Evolutionary conservation across 495 filamentous ascomycete genomes (phyloP), one percentile per base, ranked within the genome.

Genomic region (Cetradonia linearis): DNA sequence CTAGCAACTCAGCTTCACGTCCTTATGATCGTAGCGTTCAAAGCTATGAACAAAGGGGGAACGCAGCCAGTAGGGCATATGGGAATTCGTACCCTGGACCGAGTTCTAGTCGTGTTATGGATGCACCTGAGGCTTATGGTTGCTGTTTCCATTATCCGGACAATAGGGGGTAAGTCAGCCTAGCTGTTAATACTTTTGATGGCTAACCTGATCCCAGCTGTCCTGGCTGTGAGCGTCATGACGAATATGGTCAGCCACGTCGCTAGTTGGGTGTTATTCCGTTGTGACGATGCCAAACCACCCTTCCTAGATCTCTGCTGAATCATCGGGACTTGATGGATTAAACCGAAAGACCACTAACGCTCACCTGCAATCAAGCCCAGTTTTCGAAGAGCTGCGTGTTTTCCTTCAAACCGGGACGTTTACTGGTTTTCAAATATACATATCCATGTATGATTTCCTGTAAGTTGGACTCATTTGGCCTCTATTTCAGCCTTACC

Each of bases 101-200:
- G 14, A 27, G 18, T 34, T 33, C 44, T 7, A 31, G 30, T n/a
- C 56, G 40, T 20, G 31, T 36, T 44, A n/a, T 27, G 27, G 48
- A 28, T 25, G 56, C 56, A 28, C 30, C 56, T 47, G 9, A 4
- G 6, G 2, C 5, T 33, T n/a, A 36, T 5, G 3, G 8, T 1
- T 58, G 56, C 30, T 6, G 23, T 23, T 36, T 16, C 16, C 27
- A 27, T 14, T 2, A 14, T 25, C 56, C 30, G 40, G 38, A 44
- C 10, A 10, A 58, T 48, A 28, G 42, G 10, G 23, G 14, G 56
- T 58, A 58, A 36, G 56, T 58, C 13, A 10, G n/a, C 11, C 18
- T 34, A 20, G 30, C 18, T n/a, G 50, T 34, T 30, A 54, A 36
- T 31, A 18, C 28, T 54, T 34, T 46, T 20, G 11, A 20, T 54